Conservation (phyloP, 768 basidiomycete species). For the Amanita inopinata region DNA sequence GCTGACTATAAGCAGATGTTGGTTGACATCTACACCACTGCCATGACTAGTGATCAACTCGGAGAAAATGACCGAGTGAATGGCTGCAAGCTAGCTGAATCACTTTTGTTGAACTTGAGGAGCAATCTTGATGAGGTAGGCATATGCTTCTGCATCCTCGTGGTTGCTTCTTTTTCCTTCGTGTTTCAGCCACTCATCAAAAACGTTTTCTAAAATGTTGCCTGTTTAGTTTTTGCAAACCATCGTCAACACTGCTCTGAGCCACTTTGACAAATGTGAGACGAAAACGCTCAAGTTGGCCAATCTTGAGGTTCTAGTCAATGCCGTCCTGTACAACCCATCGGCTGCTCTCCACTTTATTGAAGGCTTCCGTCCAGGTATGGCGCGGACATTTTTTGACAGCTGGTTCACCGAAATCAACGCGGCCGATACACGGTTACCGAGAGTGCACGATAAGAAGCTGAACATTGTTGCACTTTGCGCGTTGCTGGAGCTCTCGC, state of each 20-base stretch:
- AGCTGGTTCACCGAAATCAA: conserved; percentile 76
- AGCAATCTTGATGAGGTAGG: conserved; percentile 73
- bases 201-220: conserved; percentile 7
- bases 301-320: conserved; percentile 77
- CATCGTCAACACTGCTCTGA: conserved; percentile 55
- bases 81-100: conserved; percentile 80
- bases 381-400: conserved; percentile 70
- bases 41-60: conserved; percentile 58
- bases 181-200: not conserved
- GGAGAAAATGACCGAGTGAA: conserved; percentile 81
- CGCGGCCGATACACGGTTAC: conserved; percentile 39
- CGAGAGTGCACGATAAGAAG: conserved; percentile 88
- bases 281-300: conserved; percentile 61
- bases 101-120: conserved; percentile 68
- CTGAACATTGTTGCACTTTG: conserved; percentile 69
- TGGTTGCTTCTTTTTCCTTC: not conserved
- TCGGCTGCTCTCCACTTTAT: conserved; percentile 67
- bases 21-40: conserved; percentile 74
- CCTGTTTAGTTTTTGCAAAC: conserved; percentile 45
- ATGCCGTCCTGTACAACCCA: conserved; percentile 78
- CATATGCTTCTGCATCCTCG: conserved; percentile 7
- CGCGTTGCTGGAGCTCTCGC: conserved; percentile 64
- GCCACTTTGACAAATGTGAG: conserved; percentile 48
- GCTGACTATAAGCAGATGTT: conserved; percentile 72
- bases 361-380: conserved; percentile 48